Base-by-base conservation (phyloP, 2,329 filamentous ascomycete species). In the Trichocomaceae sp. region DNA sequence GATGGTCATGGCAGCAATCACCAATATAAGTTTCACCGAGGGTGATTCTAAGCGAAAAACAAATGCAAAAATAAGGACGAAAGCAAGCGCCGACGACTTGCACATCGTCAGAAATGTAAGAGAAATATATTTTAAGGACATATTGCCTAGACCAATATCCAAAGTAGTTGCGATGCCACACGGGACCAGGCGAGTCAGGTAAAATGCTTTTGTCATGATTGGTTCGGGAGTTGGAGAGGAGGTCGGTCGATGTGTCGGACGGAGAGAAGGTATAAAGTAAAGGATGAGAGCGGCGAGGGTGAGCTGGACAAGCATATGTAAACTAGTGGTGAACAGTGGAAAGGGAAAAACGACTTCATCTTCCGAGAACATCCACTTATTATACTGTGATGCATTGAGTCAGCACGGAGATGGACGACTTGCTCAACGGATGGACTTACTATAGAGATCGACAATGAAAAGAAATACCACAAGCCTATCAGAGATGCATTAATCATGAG, bases 41-140 rank as follows among this genome's bases (percentile, higher is more conserved):
- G 89, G 90, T 10, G 83, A 82, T 72, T 99, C 93, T 51, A 99
- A 84, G 52, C 88, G 85, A 76, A 99, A 97, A 47, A 95, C 70
- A 67, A 99, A 96, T 59, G 93, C 93, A 69, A 99, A 99, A 48
- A 96, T 72, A 20, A 99, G 84, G 53, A 99, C 93, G 68, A 97
- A 99, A 45, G 89, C 91, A 20, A 99, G 82, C 15, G 92, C 89
- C 9, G 91, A 96, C 5, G 92, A 97, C 80, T 99, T 99, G 75
- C 93, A 97, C 93, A 99, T 97, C 57, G 93, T 99, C 73, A 96
- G 95, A 70, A 99, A 99, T 9, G 92, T 96, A 62, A 99, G 82
- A 42, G 89, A 91, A 64, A 99, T 97, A 70, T 95, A 96, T 72
- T 92, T 93, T 63, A 99, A 79, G 52, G 90, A 95, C 71, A 90